Conservation (phyloP, 257 asterid genomes). For the Thymus mandschuricus region DNA sequence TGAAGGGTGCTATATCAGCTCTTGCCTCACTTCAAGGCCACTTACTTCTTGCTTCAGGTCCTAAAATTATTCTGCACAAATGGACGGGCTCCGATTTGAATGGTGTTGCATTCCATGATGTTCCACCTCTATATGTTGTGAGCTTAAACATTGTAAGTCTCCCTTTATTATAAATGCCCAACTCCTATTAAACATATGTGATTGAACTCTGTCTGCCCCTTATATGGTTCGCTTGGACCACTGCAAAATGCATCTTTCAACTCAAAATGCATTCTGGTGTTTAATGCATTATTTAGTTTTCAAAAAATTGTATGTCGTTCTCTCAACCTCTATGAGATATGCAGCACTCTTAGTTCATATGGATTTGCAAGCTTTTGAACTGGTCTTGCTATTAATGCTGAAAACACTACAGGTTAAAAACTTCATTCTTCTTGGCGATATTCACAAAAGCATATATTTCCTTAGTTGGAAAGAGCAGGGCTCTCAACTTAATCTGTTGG, state of each 20-base stretch:
- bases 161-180: conserved; percentile 14
- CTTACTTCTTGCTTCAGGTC: conserved; percentile 93
- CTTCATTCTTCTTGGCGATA: conserved; percentile 93
- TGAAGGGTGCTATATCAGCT: conserved; percentile 99
- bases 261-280: conserved; percentile 1
- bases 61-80: conserved; percentile 87
- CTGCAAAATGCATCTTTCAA: background rate
- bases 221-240: background rate
- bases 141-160: conserved; percentile 92
- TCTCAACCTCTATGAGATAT: too few species aligned
- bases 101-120: conserved; percentile 89
- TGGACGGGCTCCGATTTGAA: conserved; percentile 97
- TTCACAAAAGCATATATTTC: conserved; percentile 95
- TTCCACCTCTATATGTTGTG: conserved; percentile 97
- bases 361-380: conserved; percentile 12
- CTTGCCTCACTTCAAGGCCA: conserved; percentile 95
- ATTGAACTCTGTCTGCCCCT: conserved; percentile 4
- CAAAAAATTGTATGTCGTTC: background rate
- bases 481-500: conserved; percentile 86
- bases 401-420: conserved; percentile 76
- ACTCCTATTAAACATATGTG: conserved; percentile 15
- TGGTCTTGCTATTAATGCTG: conserved; percentile 24
- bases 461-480: conserved; percentile 99
- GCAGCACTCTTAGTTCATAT: background rate
- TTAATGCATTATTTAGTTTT: conserved; percentile 3